Base-by-base conservation (phyloP, 495 filamentous ascomycete genomes). In the Trichoderma gamsii region DNA sequence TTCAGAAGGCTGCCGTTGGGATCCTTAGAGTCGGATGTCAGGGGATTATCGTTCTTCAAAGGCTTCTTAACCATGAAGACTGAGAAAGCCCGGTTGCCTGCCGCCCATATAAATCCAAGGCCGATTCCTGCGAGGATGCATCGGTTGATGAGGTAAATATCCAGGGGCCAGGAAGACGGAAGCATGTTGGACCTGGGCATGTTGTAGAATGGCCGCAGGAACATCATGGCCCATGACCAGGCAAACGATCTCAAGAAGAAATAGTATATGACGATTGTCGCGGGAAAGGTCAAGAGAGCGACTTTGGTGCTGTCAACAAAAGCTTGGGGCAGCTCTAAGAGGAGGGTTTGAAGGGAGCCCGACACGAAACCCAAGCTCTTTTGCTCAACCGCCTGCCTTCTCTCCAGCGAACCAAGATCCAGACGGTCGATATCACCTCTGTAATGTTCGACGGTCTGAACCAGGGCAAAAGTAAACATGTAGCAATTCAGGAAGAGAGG, bases 1-100 rank as follows among this genome's bases (percentile, higher is more conserved):
- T 87, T 91, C 61, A 98, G 75, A 51, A 99, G 80, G 72, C 89
- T 97, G 44, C 92, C 94, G 71, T 96, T 99, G 1, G 95, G 93
- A 78, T 98, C 96, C 70, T 87, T 90, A 5, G 92, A 90, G 67
- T 92, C 89, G 13, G 83, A 80, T 1, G 92, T 96, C 27, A 99
- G 82, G n/a, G 93, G 92, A 71, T 90, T 87, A 2, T 83, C 88
- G 69, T 89, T 87, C 76, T 95, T 96, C 56, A 97, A 74, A 8
- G 96, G 95, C 70, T 89, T 87, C 75, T 90, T 87, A 27, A 87
- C 84, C 69, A 97, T 84, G 77, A 91, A 92, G 41, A 88, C 73
- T 32, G 87, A 87, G 76, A 97, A 98, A 59, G 89, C 85, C 16
- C 83, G 75, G 73, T 96, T 94, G 29, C 86, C 84, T 6, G 88